phyloP scores from a whole-genome alignment of 208 protist species.

The Wallacemonas sp. region DNA sequence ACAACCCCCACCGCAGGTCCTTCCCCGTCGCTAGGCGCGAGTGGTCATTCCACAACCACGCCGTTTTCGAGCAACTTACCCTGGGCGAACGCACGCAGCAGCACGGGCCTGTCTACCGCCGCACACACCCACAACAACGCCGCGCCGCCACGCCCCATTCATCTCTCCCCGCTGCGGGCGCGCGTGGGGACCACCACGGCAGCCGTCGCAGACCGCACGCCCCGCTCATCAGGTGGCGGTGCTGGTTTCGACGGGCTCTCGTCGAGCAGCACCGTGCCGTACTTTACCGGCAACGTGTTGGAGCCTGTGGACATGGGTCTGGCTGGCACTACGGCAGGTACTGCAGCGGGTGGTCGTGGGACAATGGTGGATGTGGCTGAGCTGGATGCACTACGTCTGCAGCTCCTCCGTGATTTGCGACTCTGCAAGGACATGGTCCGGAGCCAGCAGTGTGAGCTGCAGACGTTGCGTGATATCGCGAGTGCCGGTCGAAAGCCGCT shows the following conservation, averaged over 20 bases:
- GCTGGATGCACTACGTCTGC: not conserved
- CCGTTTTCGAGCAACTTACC: conserved; percentile 3
- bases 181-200: not conserved
- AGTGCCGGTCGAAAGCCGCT: conserved; percentile 7
- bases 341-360: no score
- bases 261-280: no score
- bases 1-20: not conserved
- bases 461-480: not conserved
- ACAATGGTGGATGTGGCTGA: not conserved
- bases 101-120: not conserved
- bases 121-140: no score
- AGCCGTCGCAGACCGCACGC: no score
- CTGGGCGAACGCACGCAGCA: not conserved
- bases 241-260: no score
- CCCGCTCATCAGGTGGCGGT: no score
- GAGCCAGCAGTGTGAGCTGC: not conserved
- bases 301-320: no score
- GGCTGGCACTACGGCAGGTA: no score
- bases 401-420: conserved; percentile 9
- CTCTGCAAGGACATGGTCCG: conserved; percentile 6
- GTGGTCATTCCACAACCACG: not conserved
- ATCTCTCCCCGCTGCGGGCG: not conserved
- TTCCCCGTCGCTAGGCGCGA: not conserved
- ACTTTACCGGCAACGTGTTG: no score
- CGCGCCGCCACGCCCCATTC: not conserved